Base-by-base conservation (phyloP, 768 basidiomycete species). In the Amanita phalloides region DNA sequence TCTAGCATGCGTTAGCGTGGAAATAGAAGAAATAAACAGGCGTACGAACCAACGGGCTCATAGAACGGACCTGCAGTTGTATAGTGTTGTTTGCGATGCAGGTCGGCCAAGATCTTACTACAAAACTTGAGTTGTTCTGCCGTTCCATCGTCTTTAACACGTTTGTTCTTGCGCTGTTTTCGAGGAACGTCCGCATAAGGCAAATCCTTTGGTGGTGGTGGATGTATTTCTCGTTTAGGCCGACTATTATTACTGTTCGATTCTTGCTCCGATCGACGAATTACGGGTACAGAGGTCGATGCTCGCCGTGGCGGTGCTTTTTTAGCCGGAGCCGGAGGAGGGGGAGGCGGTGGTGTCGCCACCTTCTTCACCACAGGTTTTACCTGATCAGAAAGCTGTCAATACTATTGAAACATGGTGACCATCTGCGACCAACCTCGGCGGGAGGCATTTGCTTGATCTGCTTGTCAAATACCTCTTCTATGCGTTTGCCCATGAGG, bases 221-320 rank as follows among this genome's bases (percentile, higher is more conserved):
- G 90, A 62, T 97, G 95, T 26, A 97, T 94, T 66, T 99, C 96
- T 49, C 96, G 89, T 70, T 97, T 98, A 1, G 95, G 95, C n/a
- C 96, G 82, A 21, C 78, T 77, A 23, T 75, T 63, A 21, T 78
- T 77, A 23, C 74, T 63, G 21, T 67, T 71, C 14, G 26, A 17
- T 54, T 74, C 72, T 26, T 76, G 74, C 4, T 90, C 89, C 23
- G 82, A 85, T 43, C 91, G 87, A 51, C 91, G 79, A 58, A 92
- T 88, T 53, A 81, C 79, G 38, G 92, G 90, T 2, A 90, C 75
- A 8, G 89, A 84, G 2, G 86, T 82, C 13, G 91, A 94, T 1
- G 83, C 71, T 49, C 90, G 82, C 25, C 91, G 82, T 36, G 69
- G 71, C 37, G 76, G 65, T 7, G 64, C 70, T 9, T 62, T 62